Evolutionary conservation across 2,329 filamentous ascomycete species (phyloP), one percentile per base, ranked within the genome.

Genomic region (Cyphellophora europaea): DNA sequence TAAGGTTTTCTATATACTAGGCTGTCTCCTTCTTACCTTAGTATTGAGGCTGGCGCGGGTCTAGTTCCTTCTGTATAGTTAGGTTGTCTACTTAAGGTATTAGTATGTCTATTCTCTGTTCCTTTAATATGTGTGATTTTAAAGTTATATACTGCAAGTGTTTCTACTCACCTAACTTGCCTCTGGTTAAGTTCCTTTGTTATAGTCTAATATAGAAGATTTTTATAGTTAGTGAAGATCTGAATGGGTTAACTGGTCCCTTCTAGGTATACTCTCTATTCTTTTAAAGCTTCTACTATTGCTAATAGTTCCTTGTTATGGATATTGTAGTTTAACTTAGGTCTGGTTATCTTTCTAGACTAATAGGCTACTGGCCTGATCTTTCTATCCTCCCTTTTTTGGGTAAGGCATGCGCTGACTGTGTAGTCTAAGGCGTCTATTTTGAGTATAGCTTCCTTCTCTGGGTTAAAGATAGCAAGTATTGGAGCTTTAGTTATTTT

Each of bases 121-220:
- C 30, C 8, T 36, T 32, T 35, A 33, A 33, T 21, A 30, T 39
- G 36, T 30, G 37, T 33, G 15, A 36, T 39, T 19, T 37, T 23
- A 29, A 37, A 36, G 8, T 36, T 41, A 37, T 42, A 37, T 31
- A 31, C 13, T 27, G 21, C 13, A 12, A 50, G 39, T 11, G 39
- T 39, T 36, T 53, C 47, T 6, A 40, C 32, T 49, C 37, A 58
- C 40, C 47, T 15, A 2, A 39, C 43, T 43, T 59, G 43, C 15
- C 43, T 27, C 32, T 33, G 18, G 36, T 48, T 56, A 5, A 57
- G 30, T 3, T 37, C 21, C 33, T 51, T 50, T 3, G 23, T 51
- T 2, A 33, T 49, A 6, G 42, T 53, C 35, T 57, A 57, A 28
- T 48, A 48, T 13, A 38, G 27, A 12, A 57, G 31, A 17, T 55